These are phyloP conservation scores for Santalum album DNA, from an alignment of 164 flowering plant species.

Conservation along the genomic window DNA sequence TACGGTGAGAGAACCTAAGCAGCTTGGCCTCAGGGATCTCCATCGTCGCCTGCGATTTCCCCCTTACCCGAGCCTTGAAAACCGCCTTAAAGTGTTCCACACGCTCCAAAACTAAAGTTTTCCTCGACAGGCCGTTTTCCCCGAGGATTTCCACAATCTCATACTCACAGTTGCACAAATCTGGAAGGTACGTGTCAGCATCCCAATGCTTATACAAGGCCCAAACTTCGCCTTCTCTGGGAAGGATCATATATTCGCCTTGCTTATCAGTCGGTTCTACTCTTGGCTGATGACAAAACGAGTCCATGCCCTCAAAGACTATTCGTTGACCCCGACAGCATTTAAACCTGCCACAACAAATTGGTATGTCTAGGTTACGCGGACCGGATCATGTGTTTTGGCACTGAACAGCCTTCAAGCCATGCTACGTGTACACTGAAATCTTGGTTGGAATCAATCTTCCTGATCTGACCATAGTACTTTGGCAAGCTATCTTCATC, in stretches of 20 bases:
- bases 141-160: constrained; percentile 41
- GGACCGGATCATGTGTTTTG: constrained; percentile 24
- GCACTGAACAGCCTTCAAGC: constrained; percentile 25
- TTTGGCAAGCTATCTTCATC: constrained; percentile 56
- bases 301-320: constrained; percentile 2
- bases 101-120: constrained; percentile 20
- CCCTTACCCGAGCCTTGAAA: constrained; percentile 21
- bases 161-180: constrained; percentile 17
- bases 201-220: constrained; percentile 50
- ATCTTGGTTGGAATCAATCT: constrained; percentile 20
- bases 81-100: constrained; percentile 19
- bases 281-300: constrained; percentile 44
- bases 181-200: constrained; percentile 12
- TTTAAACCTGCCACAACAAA: constrained; percentile 47
- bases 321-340: background rate
- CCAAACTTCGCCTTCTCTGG: constrained; percentile 61
- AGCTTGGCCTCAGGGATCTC: constrained; percentile 20
- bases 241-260: constrained; percentile 32
- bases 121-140: constrained; percentile 5
- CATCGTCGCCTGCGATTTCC: constrained; percentile 8
- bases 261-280: constrained; percentile 16
- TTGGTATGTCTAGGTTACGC: constrained; percentile 36
- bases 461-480: constrained; percentile 39
- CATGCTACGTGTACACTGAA: constrained; percentile 27
- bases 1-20: constrained; percentile 39